phyloP scores from a whole-genome alignment of 2,329 filamentous ascomycete species.

The Lizonia empirigonia region DNA sequence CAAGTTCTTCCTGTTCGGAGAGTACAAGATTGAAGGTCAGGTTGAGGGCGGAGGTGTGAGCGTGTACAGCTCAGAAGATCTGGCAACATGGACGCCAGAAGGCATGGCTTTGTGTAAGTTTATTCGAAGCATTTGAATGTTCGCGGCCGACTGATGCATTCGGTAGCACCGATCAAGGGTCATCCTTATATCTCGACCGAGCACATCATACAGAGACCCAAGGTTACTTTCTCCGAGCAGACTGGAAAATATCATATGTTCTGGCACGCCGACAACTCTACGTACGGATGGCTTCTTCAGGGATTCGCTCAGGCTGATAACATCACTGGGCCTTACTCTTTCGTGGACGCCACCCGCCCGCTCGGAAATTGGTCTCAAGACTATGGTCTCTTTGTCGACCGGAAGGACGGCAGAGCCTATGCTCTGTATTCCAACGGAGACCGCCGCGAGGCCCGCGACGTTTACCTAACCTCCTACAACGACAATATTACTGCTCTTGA shows the following conservation, averaged over 20 bases:
- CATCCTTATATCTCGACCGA: constrained; percentile 61
- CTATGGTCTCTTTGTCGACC: constrained; percentile 66
- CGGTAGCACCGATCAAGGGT: constrained; percentile 57
- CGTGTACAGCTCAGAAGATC: constrained; percentile 63
- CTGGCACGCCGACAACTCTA: constrained; percentile 66
- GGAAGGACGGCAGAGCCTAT: constrained; percentile 62
- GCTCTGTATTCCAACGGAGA: constrained; percentile 67
- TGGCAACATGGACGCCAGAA: constrained; percentile 64
- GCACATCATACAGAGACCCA: constrained; percentile 66
- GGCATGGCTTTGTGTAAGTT: constrained; percentile 60
- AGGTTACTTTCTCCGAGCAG: constrained; percentile 63
- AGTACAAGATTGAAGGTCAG: constrained; percentile 64
- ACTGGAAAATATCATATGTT: constrained; percentile 64
- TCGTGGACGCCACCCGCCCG: constrained; percentile 60
- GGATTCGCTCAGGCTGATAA: constrained; percentile 61
- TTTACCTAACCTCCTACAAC: constrained; percentile 63
- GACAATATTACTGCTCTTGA: constrained; percentile 59
- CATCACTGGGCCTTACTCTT: constrained; percentile 61
- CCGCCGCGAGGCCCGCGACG: constrained; percentile 59
- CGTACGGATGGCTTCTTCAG: constrained; percentile 62
- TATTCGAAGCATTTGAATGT: not conserved
- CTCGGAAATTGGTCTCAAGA: constrained; percentile 69
- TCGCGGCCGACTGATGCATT: not conserved
- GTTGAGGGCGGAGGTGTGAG: constrained; percentile 65
- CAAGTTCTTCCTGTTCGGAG: constrained; percentile 66